Evolutionary conservation across 2,329 filamentous ascomycete species (phyloP).

Genomic region (Ophiocordyceps camponoti-floridani): DNA sequence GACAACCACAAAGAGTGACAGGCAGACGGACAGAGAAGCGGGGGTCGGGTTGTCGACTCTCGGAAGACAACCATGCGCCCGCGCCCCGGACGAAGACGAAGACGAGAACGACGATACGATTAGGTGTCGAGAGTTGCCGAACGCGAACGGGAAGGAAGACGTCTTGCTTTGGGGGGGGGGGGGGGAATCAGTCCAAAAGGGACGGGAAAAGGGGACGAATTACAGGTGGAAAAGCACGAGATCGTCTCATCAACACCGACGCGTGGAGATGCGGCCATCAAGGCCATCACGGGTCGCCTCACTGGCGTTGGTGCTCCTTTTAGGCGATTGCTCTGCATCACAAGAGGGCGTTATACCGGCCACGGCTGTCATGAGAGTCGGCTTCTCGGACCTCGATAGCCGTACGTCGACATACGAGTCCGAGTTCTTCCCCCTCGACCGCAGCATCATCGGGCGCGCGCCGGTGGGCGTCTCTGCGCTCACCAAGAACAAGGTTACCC

Average conservation of each 20-base stretch:
- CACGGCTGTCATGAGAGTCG: not conserved
- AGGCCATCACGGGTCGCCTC: not conserved
- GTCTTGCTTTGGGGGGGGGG: not conserved
- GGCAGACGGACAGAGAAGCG: not conserved
- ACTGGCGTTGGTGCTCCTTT: not conserved
- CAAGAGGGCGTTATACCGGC: not conserved
- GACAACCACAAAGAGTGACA: not conserved
- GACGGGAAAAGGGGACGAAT: not conserved
- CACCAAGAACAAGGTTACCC: constrained; percentile 45
- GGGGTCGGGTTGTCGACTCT: not conserved
- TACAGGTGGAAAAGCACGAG: not conserved
- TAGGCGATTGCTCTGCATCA: not conserved
- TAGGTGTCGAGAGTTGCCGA: not conserved
- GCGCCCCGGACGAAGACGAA: not conserved
- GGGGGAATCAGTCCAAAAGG: not conserved
- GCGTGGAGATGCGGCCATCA: too few species aligned
- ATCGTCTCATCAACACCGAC: too few species aligned
- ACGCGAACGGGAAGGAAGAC: not conserved
- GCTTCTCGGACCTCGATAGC: not conserved
- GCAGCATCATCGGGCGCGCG: constrained; percentile 44
- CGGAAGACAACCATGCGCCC: not conserved
- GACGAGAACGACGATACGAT: not conserved
- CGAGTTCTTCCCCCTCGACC: constrained; percentile 41
- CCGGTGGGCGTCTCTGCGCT: constrained; percentile 29
- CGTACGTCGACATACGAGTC: constrained; percentile 29